Evolutionary conservation across 306 rosid species (phyloP), one percentile per base, ranked within the genome.

Genomic region (Dryas octopetala): DNA sequence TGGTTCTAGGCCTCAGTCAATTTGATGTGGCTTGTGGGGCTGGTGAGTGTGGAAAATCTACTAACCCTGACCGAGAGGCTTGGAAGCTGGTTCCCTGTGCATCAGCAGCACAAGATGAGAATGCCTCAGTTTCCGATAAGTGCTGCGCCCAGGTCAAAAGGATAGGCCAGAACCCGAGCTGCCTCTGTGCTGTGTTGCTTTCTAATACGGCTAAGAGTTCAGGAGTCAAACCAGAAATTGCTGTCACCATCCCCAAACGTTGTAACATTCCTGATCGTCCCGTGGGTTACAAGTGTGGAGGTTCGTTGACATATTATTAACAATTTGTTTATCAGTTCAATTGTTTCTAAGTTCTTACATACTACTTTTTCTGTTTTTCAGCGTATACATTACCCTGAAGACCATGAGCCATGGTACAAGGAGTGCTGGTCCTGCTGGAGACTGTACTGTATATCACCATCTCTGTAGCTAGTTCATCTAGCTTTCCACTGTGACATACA

Each of bases 171-270:
- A 83, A 76, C 67, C 78, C 87, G 5, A 53, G 68, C 58, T 87
- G 89, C 80, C 87, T 89, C 51, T 89, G 85, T 26, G 85, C 89
- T 10, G 83, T 68, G 32, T 77, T 85, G 84, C 83, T 85, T 59
- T 85, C 88, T 2, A 83, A 78, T 9, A 81, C 88, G 1, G 91
- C 89, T 40, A 52, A 67, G 71, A 74, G 9, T 13, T 41, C 83
- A 16, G 91, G 89, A 12, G 63, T 49, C 13, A 85, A 85, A 23
- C 82, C 88, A 65, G 80, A 87, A 64, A 6, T 85, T 28, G 88
- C 89, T 1, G 48, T 87, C 1, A 89, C 90, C 62, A 87, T 85
- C 66, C 88, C 94, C 0, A 85, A 85, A 79, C 87, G 88, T 28
- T 89, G 90, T 16, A 70, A 83, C 63, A 62, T 89, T 13, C 28